phyloP scores from a whole-genome alignment of 2,329 filamentous ascomycete species.

The Cladosporium velox region DNA sequence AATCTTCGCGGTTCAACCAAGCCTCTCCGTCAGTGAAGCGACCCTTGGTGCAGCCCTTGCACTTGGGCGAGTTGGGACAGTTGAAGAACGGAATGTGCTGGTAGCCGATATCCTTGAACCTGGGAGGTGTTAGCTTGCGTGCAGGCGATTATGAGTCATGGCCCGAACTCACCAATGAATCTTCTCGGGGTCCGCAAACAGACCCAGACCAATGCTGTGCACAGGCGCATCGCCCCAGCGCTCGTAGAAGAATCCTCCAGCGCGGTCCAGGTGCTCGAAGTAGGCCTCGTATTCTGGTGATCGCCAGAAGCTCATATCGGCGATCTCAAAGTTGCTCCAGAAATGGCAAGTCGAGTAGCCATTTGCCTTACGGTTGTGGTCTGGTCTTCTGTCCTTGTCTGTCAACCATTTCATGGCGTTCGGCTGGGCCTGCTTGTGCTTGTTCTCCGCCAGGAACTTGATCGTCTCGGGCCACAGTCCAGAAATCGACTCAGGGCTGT shows the following conservation, averaged over 20 bases:
- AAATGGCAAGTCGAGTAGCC: slow-evolving; percentile 99
- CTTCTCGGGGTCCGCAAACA: slow-evolving; percentile 88
- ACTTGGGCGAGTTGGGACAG: slow-evolving; percentile 95
- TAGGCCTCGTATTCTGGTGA: slow-evolving; percentile 90
- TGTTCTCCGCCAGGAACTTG: slow-evolving; percentile 79
- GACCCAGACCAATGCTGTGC: slow-evolving; percentile 85
- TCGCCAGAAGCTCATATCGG: slow-evolving; percentile 88
- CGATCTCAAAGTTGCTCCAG: slow-evolving; percentile 99
- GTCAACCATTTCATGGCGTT: slow-evolving; percentile 87
- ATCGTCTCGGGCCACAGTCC: slow-evolving; percentile 93
- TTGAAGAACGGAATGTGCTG: slow-evolving; percentile 99
- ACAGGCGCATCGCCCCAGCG: slow-evolving; percentile 98
- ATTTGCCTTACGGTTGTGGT: slow-evolving; percentile 77
- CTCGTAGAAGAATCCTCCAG: slow-evolving; percentile 98
- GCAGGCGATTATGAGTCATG: not conserved
- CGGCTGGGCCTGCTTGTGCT: slow-evolving; percentile 76
- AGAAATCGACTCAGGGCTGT: slow-evolving; percentile 81
- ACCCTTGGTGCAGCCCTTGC: slow-evolving; percentile 81
- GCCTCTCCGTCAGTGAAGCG: slow-evolving; percentile 85
- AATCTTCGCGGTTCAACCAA: slow-evolving; percentile 87
- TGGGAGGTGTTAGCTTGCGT: slow-evolving; percentile 42
- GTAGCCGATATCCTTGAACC: slow-evolving; percentile 99
- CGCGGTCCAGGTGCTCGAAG: slow-evolving; percentile 90
- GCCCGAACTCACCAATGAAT: slow-evolving; percentile 81
- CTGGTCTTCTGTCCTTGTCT: slow-evolving; percentile 73